phyloP scores from a whole-genome alignment of 768 basidiomycete genomes.

The Suillus paluster region DNA sequence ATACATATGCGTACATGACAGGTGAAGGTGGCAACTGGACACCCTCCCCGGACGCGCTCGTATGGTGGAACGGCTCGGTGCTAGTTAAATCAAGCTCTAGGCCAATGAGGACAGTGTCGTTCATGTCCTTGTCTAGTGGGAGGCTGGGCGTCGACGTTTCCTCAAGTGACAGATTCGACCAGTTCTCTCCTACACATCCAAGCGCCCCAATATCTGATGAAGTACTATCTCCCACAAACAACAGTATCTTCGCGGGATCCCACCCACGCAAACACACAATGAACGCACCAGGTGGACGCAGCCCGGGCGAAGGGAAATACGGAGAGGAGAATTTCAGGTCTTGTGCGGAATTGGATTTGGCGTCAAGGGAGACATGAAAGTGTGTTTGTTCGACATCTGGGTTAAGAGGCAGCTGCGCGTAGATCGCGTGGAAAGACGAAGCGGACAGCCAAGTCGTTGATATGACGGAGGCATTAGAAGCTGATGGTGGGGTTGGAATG shows the following conservation, averaged over 20 bases:
- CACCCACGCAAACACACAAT: constrained; percentile 44
- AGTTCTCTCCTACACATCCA: constrained; percentile 42
- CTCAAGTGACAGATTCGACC: constrained; percentile 51
- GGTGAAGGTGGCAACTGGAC: constrained; percentile 55
- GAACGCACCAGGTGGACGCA: constrained; percentile 51
- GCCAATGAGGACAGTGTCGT: constrained; percentile 71
- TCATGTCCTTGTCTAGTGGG: constrained; percentile 68
- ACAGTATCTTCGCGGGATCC: constrained; percentile 46
- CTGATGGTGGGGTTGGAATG: constrained; percentile 58
- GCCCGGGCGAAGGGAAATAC: constrained; percentile 48
- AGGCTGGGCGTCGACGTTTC: constrained; percentile 59
- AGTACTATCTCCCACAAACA: constrained; percentile 53
- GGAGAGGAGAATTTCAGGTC: constrained; percentile 45
- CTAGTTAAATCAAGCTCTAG: constrained; percentile 71
- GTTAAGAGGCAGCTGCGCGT: constrained; percentile 48
- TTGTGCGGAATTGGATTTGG: constrained; percentile 42
- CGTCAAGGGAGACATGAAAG: constrained; percentile 45
- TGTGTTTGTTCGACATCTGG: constrained; percentile 49
- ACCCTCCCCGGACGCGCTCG: constrained; percentile 45
- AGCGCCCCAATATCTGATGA: constrained; percentile 55
- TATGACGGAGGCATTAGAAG: constrained; percentile 48
- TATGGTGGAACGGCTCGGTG: constrained; percentile 40
- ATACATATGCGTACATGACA: constrained; percentile 74
- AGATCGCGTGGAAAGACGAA: constrained; percentile 69
- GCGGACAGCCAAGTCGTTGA: constrained; percentile 71